A percentile compares a stretch with the other conserved stretches of the same genome.
Conservation (phyloP, 208 protist species). For the Trypanosoma brucei region DNA sequence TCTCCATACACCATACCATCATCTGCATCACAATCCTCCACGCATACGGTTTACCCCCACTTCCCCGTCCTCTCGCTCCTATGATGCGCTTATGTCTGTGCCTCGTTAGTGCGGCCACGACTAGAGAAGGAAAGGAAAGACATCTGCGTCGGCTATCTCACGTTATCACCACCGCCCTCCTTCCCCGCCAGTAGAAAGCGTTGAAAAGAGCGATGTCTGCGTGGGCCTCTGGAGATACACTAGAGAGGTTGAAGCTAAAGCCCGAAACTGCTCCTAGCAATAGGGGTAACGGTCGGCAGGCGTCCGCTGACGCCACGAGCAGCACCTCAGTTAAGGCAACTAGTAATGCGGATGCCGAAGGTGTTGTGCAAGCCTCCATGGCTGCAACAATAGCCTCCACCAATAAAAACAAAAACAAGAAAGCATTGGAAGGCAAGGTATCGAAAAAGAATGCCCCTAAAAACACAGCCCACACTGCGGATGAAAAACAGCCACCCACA, state of each 20-base stretch:
- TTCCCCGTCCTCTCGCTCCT: too few relatives aligned
- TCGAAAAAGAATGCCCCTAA: too few relatives aligned
- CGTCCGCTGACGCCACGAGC: background rate
- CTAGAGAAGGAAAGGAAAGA: background rate
- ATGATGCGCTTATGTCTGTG: too few relatives aligned
- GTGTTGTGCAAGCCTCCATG: background rate
- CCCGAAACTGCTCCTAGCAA: slow-evolving; percentile 17
- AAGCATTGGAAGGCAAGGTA: too few relatives aligned
- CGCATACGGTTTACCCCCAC: too few relatives aligned
- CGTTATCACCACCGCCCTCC: too few relatives aligned
- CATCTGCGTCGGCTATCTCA: background rate
- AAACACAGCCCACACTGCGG: background rate
- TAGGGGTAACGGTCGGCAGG: slow-evolving; percentile 6
- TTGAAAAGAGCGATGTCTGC: slow-evolving; percentile 48
- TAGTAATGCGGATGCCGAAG: background rate
- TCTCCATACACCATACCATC: too few relatives aligned
- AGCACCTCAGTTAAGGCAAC: background rate
- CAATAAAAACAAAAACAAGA: too few relatives aligned
- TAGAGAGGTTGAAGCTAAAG: slow-evolving; percentile 57
- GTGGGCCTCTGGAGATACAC: slow-evolving; percentile 47
- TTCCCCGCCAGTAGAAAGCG: background rate
- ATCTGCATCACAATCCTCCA: too few relatives aligned
- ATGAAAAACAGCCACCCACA: background rate
- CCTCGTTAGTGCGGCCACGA: too few relatives aligned
- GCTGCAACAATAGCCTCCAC: too few relatives aligned